Base-by-base conservation (phyloP, 1,284 basidiomycete species). In the Schizophyllum commune region DNA sequence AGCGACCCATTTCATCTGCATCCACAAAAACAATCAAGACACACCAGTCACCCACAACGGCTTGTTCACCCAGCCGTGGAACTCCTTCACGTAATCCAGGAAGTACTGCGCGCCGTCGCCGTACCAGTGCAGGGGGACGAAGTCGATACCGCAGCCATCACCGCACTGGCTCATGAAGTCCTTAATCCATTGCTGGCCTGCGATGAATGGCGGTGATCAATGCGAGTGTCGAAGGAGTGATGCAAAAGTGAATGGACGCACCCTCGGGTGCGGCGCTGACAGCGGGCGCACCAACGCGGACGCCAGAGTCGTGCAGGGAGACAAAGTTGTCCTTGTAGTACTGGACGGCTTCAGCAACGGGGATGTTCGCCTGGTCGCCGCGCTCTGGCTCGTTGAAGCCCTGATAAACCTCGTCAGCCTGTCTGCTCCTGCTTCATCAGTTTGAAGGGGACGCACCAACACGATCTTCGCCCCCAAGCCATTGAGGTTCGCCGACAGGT, bases 311-410 rank as follows among this genome's bases (percentile, higher is more conserved):
- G 64, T 79, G 77, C 63, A 89, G 72, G 17, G 87, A 86, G 57
- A 84, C 70, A 58, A 89, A 79, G 70, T 85, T 81, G 69, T 84
- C 72, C 69, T 78, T 80, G 86, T 86, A 92, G 55, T 87, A 73
- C 6, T 71, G 64, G 9, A 83, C 84, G 54, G 84, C 86, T 15
- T 78, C 74, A 5, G 68, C 65, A 5, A 85, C 78, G 47, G 73
- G 69, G 66, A 91, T 80, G 73, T 89, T 85, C 58, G 86, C 81
- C 72, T 91, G 85, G 17, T 79, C 74, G 32, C 66, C 63, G 65
- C 83, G 79, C 68, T 92, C 86, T 52, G 89, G 88, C 71, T 81
- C 79, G 63, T 81, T 81, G 70, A 79, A 81, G 1, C 70, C 69
- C 79, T 81, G 39, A 17, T 55, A 21, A 15, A n/a, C 39, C 9